phyloP scores from a whole-genome alignment of 352 stramenopile species.

The Phytophthora pisi region DNA sequence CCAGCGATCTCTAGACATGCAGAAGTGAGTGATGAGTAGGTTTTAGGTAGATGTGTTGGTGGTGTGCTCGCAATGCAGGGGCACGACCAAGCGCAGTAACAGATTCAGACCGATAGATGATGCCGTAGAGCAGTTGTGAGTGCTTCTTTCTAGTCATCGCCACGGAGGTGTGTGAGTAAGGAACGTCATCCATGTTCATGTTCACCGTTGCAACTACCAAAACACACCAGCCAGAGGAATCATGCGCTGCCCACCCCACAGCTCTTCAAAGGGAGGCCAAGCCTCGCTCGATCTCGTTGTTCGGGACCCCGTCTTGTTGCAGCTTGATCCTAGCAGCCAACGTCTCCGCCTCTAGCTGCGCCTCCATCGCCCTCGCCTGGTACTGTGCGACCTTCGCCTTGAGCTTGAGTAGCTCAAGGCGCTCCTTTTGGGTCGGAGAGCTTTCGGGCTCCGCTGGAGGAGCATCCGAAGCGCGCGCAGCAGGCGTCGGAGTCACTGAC shows the following conservation, averaged over 20 bases:
- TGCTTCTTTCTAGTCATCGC: slow-evolving; percentile 11
- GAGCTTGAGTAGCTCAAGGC: neutral
- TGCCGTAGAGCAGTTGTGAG: slow-evolving; percentile 21
- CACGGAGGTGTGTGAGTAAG: slow-evolving; percentile 5
- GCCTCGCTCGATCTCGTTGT: neutral
- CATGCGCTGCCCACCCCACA: too few relatives aligned
- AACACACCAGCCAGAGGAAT: too few relatives aligned
- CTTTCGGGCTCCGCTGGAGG: neutral
- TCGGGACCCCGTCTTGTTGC: neutral
- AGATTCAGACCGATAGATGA: slow-evolving; percentile 34
- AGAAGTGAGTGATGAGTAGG: slow-evolving; percentile 45
- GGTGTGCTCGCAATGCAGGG: neutral
- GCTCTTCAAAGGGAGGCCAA: neutral
- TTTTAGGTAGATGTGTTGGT: slow-evolving; percentile 29
- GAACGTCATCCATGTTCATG: slow-evolving; percentile 12
- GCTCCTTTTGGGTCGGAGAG: neutral
- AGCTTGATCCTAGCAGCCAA: neutral
- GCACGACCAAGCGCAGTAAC: slow-evolving; percentile 12
- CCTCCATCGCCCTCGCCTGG: neutral
- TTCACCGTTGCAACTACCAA: neutral
- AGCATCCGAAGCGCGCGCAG: neutral
- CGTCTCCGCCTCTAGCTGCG: neutral
- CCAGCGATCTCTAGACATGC: slow-evolving; percentile 81
- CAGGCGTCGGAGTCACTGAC: neutral
- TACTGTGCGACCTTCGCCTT: neutral